Base-by-base conservation (phyloP, 305 asterid species). In the Caryopteris hybrid region DNA sequence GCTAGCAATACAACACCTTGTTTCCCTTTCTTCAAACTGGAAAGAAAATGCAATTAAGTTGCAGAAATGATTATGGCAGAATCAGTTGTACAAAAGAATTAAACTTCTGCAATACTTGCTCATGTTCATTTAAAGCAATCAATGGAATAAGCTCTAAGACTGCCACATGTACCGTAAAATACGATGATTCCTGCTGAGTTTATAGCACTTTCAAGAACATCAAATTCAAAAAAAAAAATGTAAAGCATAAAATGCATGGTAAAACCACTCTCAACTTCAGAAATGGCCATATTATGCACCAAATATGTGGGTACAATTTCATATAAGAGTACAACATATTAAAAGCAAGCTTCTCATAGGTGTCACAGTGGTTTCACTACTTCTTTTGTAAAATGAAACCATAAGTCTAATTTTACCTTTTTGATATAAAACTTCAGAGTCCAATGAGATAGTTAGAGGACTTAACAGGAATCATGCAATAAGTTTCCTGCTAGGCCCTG, bases 371-470 rank as follows among this genome's bases (percentile, higher is more conserved):
- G 43, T 34, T 69, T 47, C 55, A 14, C 43, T 61, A 50, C 41
- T 17, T 75, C 27, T 63, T 50, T 12, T 10, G 36, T 38, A 51
- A 56, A 76, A 58, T 48, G 68, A 62, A 68, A 67, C 77, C 72
- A 42, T 41, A 48, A 18, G 51, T 57, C n/a, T n/a, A 72, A 25
- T 38, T 51, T 55, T 72, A 57, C 64, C 38, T 45, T 39, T 60
- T 59, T 53, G 41, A 66, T 48, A 48, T 67, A 36, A 16, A 61
- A 51, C 66, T 68, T 39, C 39, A 55, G 34, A 60, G 33, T 41
- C 72, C 34, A 60, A 42, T 52, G 56, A 52, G 63, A 51, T 33
- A 17, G 55, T 23, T 17, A 33, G 42, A 48, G 42, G 12, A 21
- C 20, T 16, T 16, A 36, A 20, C 13, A 54, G 63, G 43, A 33